phyloP scores from a whole-genome alignment of 441 rosid species.

The Arabidopsis lyrata region DNA sequence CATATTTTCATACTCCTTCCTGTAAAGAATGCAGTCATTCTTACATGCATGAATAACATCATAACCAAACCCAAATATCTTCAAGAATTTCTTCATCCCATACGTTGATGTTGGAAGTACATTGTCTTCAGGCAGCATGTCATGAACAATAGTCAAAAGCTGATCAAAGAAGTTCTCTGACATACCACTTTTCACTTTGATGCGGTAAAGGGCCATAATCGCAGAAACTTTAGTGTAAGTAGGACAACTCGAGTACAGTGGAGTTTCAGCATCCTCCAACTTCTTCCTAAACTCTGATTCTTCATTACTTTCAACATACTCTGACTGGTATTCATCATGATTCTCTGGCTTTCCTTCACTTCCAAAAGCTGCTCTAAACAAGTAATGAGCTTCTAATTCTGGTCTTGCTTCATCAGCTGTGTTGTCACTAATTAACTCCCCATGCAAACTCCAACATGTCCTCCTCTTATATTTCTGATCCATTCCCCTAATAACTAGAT shows the following conservation, averaged over 20 bases:
- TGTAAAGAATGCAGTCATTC: background rate
- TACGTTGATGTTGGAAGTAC: background rate
- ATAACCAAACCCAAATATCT: background rate
- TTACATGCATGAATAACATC: background rate
- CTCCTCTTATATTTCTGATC: too few relatives aligned
- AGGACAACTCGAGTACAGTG: background rate
- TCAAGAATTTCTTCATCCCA: background rate
- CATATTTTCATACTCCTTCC: background rate
- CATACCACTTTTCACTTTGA: background rate
- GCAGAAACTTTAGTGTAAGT: background rate
- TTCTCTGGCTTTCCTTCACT: too few relatives aligned
- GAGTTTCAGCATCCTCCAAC: background rate
- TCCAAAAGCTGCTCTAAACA: too few relatives aligned
- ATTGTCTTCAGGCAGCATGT: background rate
- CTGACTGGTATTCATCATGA: too few relatives aligned
- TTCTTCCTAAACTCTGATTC: background rate
- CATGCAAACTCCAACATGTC: too few relatives aligned
- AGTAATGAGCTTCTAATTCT: too few relatives aligned
- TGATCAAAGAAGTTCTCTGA: background rate
- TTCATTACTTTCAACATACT: background rate
- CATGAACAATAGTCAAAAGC: background rate
- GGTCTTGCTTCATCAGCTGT: too few relatives aligned
- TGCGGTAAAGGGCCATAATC: background rate
- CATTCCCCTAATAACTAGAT: too few relatives aligned
- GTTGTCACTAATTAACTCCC: too few relatives aligned